phyloP scores from a whole-genome alignment of 345 rosid species.

The Noccaea caerulescens region DNA sequence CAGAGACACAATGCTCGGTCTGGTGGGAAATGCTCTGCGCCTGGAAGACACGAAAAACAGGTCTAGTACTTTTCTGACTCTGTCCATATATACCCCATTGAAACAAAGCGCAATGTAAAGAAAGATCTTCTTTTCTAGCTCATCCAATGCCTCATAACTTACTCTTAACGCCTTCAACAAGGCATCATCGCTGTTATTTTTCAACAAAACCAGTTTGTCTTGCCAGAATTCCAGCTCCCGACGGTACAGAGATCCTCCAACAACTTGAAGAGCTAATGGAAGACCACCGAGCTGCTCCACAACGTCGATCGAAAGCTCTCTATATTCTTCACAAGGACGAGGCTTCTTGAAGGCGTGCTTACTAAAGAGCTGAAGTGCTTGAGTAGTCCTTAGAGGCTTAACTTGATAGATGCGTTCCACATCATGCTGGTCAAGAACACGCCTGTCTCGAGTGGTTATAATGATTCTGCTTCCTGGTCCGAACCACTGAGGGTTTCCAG shows the following conservation, averaged over 20 bases:
- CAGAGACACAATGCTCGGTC: slow-evolving; percentile 35
- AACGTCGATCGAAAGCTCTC: slow-evolving; percentile 32
- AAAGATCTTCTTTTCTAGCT: slow-evolving; percentile 36
- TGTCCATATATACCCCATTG: slow-evolving; percentile 39
- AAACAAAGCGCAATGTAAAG: slow-evolving; percentile 41
- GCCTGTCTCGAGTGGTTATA: slow-evolving; percentile 41
- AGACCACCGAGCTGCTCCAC: slow-evolving; percentile 46
- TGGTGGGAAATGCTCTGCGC: slow-evolving; percentile 28
- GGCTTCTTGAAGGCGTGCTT: slow-evolving; percentile 40
- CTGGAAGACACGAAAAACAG: slow-evolving; percentile 38
- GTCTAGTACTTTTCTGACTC: slow-evolving; percentile 36
- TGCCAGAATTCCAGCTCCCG: slow-evolving; percentile 37
- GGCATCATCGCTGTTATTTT: slow-evolving; percentile 15
- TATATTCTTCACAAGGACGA: slow-evolving; percentile 29
- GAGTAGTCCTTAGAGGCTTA: slow-evolving; percentile 34
- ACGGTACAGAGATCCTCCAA: slow-evolving; percentile 44
- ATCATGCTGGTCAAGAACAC: slow-evolving; percentile 37
- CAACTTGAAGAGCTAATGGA: slow-evolving; percentile 48
- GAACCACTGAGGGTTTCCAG: slow-evolving; percentile 36
- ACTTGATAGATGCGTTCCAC: slow-evolving; percentile 39
- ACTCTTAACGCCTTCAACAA: slow-evolving; percentile 30
- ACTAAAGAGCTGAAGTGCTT: slow-evolving; percentile 48
- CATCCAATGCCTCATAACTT: slow-evolving; percentile 41
- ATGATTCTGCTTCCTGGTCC: slow-evolving; percentile 48
- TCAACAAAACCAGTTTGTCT: slow-evolving; percentile 35